Evolutionary conservation across 2,329 filamentous ascomycete genomes (phyloP).

Genomic region (Xylaria sp.): DNA sequence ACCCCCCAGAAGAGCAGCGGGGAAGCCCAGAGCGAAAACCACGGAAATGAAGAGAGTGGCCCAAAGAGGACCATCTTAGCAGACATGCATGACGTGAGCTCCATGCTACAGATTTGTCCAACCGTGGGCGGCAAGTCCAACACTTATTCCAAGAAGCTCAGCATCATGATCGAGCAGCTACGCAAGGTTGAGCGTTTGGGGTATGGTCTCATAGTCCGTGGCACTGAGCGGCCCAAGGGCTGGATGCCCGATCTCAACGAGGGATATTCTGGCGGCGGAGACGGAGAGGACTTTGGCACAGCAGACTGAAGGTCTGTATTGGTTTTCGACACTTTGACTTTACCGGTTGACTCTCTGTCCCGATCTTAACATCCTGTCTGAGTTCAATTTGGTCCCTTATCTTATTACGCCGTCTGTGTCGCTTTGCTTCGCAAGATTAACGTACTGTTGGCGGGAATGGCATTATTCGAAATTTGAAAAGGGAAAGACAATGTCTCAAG

Average conservation of each 20-base stretch:
- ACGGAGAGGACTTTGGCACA: slow-evolving; percentile 34
- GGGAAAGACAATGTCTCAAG: not conserved
- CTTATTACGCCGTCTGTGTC: not conserved
- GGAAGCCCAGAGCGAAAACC: not conserved
- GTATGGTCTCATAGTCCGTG: slow-evolving; percentile 86
- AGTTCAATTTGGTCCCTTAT: not conserved
- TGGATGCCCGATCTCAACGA: slow-evolving; percentile 81
- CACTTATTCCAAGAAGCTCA: slow-evolving; percentile 75
- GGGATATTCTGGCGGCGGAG: slow-evolving; percentile 24
- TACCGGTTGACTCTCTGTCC: not conserved
- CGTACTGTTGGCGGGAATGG: not conserved
- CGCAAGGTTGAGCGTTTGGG: slow-evolving; percentile 91
- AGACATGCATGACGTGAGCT: slow-evolving; percentile 80
- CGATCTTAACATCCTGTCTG: not conserved
- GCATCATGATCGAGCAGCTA: slow-evolving; percentile 85
- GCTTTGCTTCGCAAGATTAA: not conserved
- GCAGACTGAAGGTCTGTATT: slow-evolving; percentile 27
- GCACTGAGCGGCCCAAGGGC: slow-evolving; percentile 85
- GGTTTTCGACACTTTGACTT: not conserved
- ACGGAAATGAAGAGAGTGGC: slow-evolving; percentile 27
- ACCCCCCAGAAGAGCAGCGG: not conserved
- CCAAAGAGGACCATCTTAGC: slow-evolving; percentile 66
- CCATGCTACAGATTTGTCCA: slow-evolving; percentile 75
- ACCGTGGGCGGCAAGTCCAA: slow-evolving; percentile 58
- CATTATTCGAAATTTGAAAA: not conserved